Evolutionary conservation across 495 filamentous ascomycete genomes (phyloP).

Genomic region (Daldinia decipiens): DNA sequence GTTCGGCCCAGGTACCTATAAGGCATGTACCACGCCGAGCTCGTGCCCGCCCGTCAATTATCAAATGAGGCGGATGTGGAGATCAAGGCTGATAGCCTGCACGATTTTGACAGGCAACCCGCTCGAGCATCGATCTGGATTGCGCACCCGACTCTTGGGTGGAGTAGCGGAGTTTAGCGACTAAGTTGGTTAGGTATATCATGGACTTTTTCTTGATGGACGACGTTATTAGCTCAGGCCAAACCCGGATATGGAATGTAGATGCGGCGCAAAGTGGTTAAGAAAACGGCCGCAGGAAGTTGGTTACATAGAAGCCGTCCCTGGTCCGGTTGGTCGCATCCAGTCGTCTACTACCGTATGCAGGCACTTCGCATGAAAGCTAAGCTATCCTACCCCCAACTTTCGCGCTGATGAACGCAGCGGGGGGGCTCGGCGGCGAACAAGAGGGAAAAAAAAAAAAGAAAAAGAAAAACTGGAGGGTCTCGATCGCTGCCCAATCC

Average conservation of each 20-base stretch:
- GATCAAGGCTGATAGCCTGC: constrained; percentile 37
- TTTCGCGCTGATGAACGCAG: neutral
- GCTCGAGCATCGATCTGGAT: constrained; percentile 31
- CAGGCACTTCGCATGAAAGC: constrained; percentile 7
- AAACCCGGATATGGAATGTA: constrained; percentile 32
- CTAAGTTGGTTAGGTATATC: constrained; percentile 6
- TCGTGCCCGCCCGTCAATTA: constrained; percentile 33
- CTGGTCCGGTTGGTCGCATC: constrained; percentile 6
- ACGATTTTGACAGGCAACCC: constrained; percentile 42
- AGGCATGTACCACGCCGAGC: constrained; percentile 5
- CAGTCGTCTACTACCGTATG: neutral
- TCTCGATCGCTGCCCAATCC: constrained; percentile 39
- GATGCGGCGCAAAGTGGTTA: constrained; percentile 31
- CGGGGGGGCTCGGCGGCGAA: neutral
- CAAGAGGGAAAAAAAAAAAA: constrained; percentile 3
- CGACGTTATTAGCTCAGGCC: constrained; percentile 23
- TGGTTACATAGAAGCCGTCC: constrained; percentile 21
- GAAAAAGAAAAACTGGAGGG: constrained; percentile 14
- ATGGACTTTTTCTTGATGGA: constrained; percentile 14
- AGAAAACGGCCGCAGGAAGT: constrained; percentile 15
- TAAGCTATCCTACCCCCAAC: neutral
- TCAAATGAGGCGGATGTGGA: constrained; percentile 41
- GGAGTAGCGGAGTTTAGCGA: constrained; percentile 3
- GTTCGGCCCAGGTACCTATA: constrained; percentile 8
- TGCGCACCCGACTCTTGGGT: constrained; percentile 6